phyloP scores from a whole-genome alignment of 2,329 filamentous ascomycete genomes.

The Penicillium italicum region DNA sequence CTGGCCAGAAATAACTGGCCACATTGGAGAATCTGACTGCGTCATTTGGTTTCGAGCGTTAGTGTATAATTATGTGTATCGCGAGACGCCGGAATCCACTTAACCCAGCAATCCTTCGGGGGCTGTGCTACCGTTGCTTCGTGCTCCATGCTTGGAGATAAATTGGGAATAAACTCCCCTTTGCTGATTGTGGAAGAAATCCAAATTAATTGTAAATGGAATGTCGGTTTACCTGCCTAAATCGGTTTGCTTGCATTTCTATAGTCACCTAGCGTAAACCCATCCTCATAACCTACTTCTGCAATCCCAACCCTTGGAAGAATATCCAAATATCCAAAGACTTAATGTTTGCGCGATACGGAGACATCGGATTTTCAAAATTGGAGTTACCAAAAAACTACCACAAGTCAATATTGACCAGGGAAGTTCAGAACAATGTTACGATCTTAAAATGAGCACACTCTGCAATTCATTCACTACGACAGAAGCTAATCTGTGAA shows the following conservation, averaged over 20 bases:
- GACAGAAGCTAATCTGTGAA: constrained; percentile 13
- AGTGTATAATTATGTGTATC: constrained; percentile 1
- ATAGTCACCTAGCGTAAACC: no score
- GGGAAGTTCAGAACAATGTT: background rate
- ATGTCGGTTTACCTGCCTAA: no score
- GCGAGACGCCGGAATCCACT: background rate
- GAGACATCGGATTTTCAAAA: background rate
- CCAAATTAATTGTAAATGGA: no score
- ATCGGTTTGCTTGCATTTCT: no score
- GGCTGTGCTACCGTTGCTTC: background rate
- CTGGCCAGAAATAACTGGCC: background rate
- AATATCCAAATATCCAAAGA: no score
- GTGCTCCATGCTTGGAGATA: background rate
- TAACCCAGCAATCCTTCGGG: background rate
- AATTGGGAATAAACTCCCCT: no score
- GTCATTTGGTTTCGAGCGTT: background rate
- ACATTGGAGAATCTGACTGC: background rate
- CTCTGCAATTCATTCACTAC: constrained; percentile 12
- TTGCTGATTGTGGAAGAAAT: no score
- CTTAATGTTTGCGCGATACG: no score
- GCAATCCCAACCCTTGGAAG: no score
- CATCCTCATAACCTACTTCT: no score
- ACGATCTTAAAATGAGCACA: constrained; percentile 7
- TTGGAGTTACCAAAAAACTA: background rate
- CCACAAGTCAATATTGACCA: no score